These are phyloP conservation scores for Sarcodon sp. DNA, from an alignment of 768 basidiomycete species.

Conservation along the genomic window DNA sequence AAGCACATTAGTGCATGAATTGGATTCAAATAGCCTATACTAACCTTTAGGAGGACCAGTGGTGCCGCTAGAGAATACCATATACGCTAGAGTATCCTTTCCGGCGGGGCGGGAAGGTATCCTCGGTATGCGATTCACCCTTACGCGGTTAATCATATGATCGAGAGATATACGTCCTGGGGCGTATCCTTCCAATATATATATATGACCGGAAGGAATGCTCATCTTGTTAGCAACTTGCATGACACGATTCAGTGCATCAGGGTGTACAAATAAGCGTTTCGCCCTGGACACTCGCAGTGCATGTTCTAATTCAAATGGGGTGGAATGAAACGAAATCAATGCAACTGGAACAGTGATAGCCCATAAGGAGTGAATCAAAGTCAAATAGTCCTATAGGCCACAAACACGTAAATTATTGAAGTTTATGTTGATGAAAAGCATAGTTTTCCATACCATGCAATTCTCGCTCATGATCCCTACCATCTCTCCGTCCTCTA, in stretches of 20 bases:
- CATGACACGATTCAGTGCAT: conserved; percentile 27
- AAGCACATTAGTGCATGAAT: neutral
- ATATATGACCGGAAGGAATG: conserved; percentile 25
- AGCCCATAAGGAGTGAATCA: conserved; percentile 35
- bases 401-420: neutral
- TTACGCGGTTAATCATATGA: conserved; percentile 32
- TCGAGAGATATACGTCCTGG: conserved; percentile 29
- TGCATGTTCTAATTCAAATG: conserved; percentile 39
- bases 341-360: conserved; percentile 39
- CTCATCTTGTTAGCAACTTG: conserved; percentile 20
- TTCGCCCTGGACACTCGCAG: conserved; percentile 35
- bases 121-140: conserved; percentile 1
- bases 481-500: conserved; percentile 41
- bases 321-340: conserved; percentile 41
- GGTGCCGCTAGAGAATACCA: conserved; percentile 70
- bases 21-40: neutral
- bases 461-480: conserved; percentile 64
- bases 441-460: conserved; percentile 28
- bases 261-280: conserved; percentile 38
- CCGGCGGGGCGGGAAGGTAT: conserved; percentile 18
- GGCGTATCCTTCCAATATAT: conserved; percentile 30
- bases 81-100: conserved; percentile 48
- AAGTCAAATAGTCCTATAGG: conserved; percentile 36
- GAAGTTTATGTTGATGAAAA: neutral
- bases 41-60: conserved; percentile 65